Percentiles rank a stretch among this genome's conserved stretches.
Evolutionary conservation across 768 basidiomycete species (phyloP).

Genomic region (Suillus bovinus): DNA sequence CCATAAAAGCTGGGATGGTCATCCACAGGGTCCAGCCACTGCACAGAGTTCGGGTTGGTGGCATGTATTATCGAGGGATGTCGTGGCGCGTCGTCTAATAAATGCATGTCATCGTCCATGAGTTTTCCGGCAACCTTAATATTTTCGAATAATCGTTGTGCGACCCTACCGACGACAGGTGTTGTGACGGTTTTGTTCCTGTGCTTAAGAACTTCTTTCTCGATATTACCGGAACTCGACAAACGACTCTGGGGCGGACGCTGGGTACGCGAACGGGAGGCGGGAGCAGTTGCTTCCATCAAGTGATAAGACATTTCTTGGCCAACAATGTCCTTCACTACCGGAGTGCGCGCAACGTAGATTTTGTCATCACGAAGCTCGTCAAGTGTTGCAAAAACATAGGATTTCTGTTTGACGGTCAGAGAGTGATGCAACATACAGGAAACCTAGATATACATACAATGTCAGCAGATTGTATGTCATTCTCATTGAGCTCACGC

Average conservation of each 20-base stretch:
- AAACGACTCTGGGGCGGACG: constrained; percentile 16
- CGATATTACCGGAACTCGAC: constrained; percentile 17
- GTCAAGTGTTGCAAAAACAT: constrained; percentile 38
- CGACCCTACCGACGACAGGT: constrained; percentile 45
- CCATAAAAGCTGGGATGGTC: constrained; percentile 36
- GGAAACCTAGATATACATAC: constrained; percentile 36
- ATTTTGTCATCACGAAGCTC: constrained; percentile 40
- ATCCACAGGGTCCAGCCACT: constrained; percentile 33
- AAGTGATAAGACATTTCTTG: constrained; percentile 25
- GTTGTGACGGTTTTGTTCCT: constrained; percentile 43
- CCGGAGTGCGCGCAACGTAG: constrained; percentile 39
- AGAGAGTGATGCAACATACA: constrained; percentile 2
- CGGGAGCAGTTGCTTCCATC: constrained; percentile 15
- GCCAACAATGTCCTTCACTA: constrained; percentile 38
- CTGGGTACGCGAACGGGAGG: constrained; percentile 17
- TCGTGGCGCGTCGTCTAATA: constrained; percentile 16
- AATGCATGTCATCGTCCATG: constrained; percentile 29
- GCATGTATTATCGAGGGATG: constrained; percentile 23
- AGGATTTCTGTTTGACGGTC: constrained; percentile 39
- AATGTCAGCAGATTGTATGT: constrained; percentile 45
- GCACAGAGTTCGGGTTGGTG: constrained; percentile 34
- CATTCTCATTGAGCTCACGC: constrained; percentile 40
- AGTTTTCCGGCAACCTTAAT: constrained; percentile 39
- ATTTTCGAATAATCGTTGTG: constrained; percentile 47
- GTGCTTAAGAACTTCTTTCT: constrained; percentile 38